Conservation (phyloP, 345 rosid genomes). For the Eucalyptus leucophloia region DNA sequence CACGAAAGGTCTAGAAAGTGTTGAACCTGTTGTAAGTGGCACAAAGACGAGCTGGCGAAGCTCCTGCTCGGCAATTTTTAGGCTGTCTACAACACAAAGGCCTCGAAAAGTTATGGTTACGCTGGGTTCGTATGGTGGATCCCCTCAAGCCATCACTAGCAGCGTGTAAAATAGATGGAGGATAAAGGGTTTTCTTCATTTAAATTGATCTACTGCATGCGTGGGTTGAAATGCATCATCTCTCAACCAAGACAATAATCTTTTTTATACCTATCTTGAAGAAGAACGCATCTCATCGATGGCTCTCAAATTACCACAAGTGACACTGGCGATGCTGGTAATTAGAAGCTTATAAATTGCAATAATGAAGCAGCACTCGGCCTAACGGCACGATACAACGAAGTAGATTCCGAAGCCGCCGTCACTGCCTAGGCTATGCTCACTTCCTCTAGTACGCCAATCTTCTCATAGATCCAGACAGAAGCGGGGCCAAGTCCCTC, state of each 20-base stretch:
- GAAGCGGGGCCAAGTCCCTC: neutral
- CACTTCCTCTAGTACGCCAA: neutral
- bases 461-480: neutral
- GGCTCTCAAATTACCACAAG: neutral
- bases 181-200: neutral
- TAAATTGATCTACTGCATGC: neutral
- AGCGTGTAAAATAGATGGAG: too few relatives aligned
- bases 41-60: neutral
- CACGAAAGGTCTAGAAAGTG: neutral
- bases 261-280: neutral
- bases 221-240: neutral
- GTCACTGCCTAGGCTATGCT: neutral
- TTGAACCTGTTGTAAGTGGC: neutral
- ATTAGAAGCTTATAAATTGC: neutral
- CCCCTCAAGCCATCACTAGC: too few relatives aligned
- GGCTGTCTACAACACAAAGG: neutral
- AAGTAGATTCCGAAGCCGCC: neutral
- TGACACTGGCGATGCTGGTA: neutral
- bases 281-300: too few relatives aligned
- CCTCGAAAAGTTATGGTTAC: neutral
- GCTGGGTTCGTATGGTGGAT: neutral
- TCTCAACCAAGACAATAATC: neutral
- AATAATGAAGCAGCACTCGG: neutral
- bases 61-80: neutral
- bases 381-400: neutral